Percentiles rank a stretch among this genome's conserved stretches.
These are phyloP conservation scores for Talaromyces islandicus DNA, from an alignment of 2,329 filamentous ascomycete genomes.

Conservation along the genomic window DNA sequence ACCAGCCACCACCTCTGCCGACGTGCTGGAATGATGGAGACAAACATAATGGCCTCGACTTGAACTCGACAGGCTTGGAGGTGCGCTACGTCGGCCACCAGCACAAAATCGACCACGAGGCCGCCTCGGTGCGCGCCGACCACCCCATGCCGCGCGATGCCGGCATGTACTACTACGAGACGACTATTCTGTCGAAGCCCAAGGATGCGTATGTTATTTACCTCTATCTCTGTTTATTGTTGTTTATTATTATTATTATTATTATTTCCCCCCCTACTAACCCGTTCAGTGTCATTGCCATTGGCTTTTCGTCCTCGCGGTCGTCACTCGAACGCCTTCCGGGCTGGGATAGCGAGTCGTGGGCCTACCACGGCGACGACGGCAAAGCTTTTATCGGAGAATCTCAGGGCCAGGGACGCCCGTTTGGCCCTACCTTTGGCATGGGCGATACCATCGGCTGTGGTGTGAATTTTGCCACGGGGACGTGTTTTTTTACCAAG, in stretches of 20 bases:
- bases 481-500: constrained; percentile 60
- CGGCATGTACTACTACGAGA: constrained; percentile 92
- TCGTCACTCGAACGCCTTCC: constrained; percentile 56
- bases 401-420: constrained; percentile 47
- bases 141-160: constrained; percentile 81
- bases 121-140: constrained; percentile 75
- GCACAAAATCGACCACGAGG: constrained; percentile 64
- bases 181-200: constrained; percentile 59
- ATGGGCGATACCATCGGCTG: constrained; percentile 58
- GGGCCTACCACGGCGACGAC: constrained; percentile 63
- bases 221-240: neutral
- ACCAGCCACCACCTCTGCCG: constrained; percentile 64
- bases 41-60: constrained; percentile 66
- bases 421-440: constrained; percentile 56
- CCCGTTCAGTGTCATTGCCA: constrained; percentile 38
- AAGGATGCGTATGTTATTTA: constrained; percentile 64
- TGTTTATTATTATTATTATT: too few relatives aligned
- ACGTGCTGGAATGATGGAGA: constrained; percentile 76
- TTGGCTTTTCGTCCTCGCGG: constrained; percentile 57
- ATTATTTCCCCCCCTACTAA: too few relatives aligned
- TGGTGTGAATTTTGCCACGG: constrained; percentile 58
- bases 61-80: constrained; percentile 64
- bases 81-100: constrained; percentile 55
- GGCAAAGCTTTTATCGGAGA: constrained; percentile 58
- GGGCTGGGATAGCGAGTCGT: constrained; percentile 61